Conservation (phyloP, 2,329 filamentous ascomycete species). For the Calonectria ilicicola region DNA sequence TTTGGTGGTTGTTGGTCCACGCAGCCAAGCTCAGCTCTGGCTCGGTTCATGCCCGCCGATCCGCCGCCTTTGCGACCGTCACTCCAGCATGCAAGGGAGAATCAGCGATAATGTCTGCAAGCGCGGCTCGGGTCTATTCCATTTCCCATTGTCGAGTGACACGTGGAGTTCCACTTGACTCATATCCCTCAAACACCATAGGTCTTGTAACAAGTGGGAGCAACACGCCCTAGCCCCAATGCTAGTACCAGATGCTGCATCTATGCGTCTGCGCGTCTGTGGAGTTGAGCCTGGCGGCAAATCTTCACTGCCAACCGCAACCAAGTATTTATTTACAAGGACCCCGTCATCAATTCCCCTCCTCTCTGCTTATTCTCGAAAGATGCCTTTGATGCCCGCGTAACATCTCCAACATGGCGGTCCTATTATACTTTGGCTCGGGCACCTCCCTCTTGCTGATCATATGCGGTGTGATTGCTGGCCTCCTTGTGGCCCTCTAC, state of each 20-base stretch:
- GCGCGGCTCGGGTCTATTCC: conserved; percentile 9
- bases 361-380: not conserved
- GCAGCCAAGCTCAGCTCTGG: not conserved
- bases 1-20: not conserved
- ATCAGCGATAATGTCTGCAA: not conserved
- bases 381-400: not conserved
- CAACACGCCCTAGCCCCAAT: conserved; percentile 1
- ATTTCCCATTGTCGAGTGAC: conserved; percentile 17
- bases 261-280: conserved; percentile 8
- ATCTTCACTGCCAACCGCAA: not conserved
- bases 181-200: conserved; percentile 14
- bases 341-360: not conserved
- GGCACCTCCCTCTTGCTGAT: not conserved
- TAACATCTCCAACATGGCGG: conserved; percentile 12
- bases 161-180: conserved; percentile 22
- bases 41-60: conserved; percentile 12
- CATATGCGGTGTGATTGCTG: not conserved
- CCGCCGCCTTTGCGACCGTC: conserved; percentile 13
- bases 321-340: conserved; percentile 2
- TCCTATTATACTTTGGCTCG: not conserved
- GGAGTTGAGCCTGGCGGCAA: conserved; percentile 1
- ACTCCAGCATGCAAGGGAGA: conserved; percentile 8
- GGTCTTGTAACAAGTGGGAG: not conserved
- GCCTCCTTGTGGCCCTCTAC: conserved; percentile 3
- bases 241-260: conserved; percentile 9